Base-by-base conservation (phyloP, 2,329 filamentous ascomycete genomes). In the Fusarium xyrophilum region DNA sequence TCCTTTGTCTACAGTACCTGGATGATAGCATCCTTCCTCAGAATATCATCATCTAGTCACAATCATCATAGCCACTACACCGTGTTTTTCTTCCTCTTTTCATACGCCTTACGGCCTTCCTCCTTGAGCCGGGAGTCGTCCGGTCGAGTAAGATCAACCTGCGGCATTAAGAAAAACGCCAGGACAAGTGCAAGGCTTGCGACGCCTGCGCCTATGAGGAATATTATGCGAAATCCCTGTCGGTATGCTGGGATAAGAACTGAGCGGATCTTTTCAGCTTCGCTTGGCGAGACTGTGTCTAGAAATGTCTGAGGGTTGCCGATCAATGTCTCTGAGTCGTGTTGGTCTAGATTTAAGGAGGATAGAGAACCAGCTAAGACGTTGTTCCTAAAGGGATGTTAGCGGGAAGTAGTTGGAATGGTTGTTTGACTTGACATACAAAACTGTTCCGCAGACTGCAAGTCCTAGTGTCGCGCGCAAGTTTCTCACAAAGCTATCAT, bases 161-260 rank as follows among this genome's bases (percentile, higher is more conserved):
- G 79, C 0, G 79, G 79, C 78, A 82, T 80, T 48, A 82, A 58
- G 0, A 78, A 60, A n/a, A 78, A 78, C 1, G 79, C 77, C 9
- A 82, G 44, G 2, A 80, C 47, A 33, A 82, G 81, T 3, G 76
- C 77, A 4, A 79, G 39, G 4, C 74, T 76, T 3, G 78, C 77
- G 17, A 81, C 57, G 2, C 74, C 73, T 2, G 79, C 79, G 2
- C 79, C 78, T 2, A 79, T 63, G 3, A 80, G 60, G n/a, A 81
- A 81, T 40, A 82, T 79, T 11, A 79, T 69, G 5, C 78, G 73
- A 28, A 82, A 82, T 2, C 73, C 77, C 32, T 69, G 64, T 21
- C 74, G 69, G 57, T 82, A 82, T 1, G 78, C 78, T 1, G 80
- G 79, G 3, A 79, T 51, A 3, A 81, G 68, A 25, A 76, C 65